Conservation (phyloP, 192 early-diverging fungal genomes). For the Coemansia sp. region DNA sequence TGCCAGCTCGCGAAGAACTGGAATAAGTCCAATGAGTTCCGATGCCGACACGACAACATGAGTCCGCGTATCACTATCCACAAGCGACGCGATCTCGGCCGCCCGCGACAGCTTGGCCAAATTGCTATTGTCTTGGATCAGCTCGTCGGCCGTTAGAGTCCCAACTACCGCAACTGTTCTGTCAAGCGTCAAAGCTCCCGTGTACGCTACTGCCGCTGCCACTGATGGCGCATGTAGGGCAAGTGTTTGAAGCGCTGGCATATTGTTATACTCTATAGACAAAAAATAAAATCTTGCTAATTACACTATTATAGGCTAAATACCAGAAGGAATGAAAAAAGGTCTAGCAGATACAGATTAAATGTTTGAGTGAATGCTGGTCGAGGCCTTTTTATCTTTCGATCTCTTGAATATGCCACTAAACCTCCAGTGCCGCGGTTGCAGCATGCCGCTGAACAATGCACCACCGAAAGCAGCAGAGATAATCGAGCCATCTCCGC, state of each 20-base stretch:
- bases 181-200: conserved; percentile 14
- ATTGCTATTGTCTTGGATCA: conserved; percentile 6
- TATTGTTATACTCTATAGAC: conserved; percentile 7
- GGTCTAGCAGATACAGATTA: neutral
- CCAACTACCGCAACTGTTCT: conserved; percentile 24
- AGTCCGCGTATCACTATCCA: neutral
- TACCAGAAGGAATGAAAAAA: neutral
- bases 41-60: conserved; percentile 20
- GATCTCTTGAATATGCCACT: neutral
- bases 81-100: conserved; percentile 17
- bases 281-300: neutral
- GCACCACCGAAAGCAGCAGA: neutral
- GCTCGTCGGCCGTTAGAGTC: conserved; percentile 2
- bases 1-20: conserved; percentile 32
- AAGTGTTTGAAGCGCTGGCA: conserved; percentile 20
- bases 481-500: conserved; percentile 32
- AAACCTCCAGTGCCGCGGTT: neutral
- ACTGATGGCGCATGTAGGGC: conserved; percentile 21
- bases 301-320: neutral
- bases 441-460: neutral
- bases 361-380: neutral
- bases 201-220: conserved; percentile 37
- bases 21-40: conserved; percentile 37
- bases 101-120: conserved; percentile 22
- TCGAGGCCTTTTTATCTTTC: neutral